Evolutionary conservation across 2,329 filamentous ascomycete species (phyloP).

Genomic region (Fusarium sp.): DNA sequence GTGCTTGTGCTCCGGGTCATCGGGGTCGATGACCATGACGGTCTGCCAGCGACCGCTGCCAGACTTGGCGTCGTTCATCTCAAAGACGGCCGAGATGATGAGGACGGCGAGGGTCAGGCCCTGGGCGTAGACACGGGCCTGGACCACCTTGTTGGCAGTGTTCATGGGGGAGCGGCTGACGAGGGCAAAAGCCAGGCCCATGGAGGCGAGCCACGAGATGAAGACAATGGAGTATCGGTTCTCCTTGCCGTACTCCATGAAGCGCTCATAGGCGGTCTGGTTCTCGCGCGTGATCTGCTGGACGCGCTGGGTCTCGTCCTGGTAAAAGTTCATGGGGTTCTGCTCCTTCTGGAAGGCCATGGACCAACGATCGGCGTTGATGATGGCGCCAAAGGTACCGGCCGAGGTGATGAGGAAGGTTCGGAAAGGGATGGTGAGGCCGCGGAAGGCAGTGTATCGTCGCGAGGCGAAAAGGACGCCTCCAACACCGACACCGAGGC

Average conservation of each 20-base stretch:
- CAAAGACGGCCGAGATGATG: slow-evolving; percentile 81
- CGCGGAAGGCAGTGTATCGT: slow-evolving; percentile 79
- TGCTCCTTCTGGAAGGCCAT: slow-evolving; percentile 71
- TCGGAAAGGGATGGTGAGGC: slow-evolving; percentile 87
- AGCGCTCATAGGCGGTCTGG: slow-evolving; percentile 64
- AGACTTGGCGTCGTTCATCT: slow-evolving; percentile 77
- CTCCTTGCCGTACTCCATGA: slow-evolving; percentile 75
- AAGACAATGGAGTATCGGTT: slow-evolving; percentile 90
- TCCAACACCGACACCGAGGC: slow-evolving; percentile 69
- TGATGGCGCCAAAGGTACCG: slow-evolving; percentile 86
- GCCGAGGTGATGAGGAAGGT: slow-evolving; percentile 85
- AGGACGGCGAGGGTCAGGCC: slow-evolving; percentile 85
- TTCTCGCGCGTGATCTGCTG: slow-evolving; percentile 62
- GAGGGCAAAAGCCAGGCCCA: slow-evolving; percentile 75
- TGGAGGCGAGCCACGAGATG: slow-evolving; percentile 79
- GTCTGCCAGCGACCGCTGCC: slow-evolving; percentile 85
- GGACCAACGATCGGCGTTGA: slow-evolving; percentile 77
- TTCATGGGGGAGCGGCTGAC: slow-evolving; percentile 79
- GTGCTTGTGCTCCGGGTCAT: slow-evolving; percentile 82
- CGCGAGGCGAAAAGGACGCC: slow-evolving; percentile 72
- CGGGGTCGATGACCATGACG: slow-evolving; percentile 77
- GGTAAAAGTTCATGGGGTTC: slow-evolving; percentile 73
- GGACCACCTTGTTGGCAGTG: slow-evolving; percentile 85
- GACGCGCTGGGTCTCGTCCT: slow-evolving; percentile 67
- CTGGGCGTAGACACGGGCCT: slow-evolving; percentile 94